Evolutionary conservation across 176 grass and related monocot species (phyloP), one percentile per base, ranked within the genome.

Genomic region (Alopecurus myosuroides): DNA sequence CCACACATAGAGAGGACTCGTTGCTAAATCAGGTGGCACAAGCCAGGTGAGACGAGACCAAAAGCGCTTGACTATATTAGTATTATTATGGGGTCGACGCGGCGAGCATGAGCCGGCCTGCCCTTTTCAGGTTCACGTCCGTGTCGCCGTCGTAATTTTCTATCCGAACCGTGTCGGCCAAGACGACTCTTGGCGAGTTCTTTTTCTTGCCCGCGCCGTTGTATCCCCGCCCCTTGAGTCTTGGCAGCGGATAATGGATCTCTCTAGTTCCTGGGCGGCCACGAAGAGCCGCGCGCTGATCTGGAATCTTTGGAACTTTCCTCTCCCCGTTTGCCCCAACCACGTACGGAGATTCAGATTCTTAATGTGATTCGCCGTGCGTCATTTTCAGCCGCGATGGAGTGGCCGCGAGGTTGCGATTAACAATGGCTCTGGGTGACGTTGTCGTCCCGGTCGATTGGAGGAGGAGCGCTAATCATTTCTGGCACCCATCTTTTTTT

Each of bases 241-340:
- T 11, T 7, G 45, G 63, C 46, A 2, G 2, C 1, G 7, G 77
- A 28, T 57, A 7, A 61, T 2, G 15, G 42, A 20, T 53, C 14
- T 29, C 70, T 3, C 41, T 55, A 2, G 28, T 17, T 78, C 22
- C 14, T 31, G 3, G 0, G 74, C 75, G 74, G 74, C 30, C 1
- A 19, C 74, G 30, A 75, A 84, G 85, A 87, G 80, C 89, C 75
- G 67, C 74, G 12, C 44, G 66, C 80, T 49, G 44, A 9, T 37
- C 62, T n/a, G 8, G 79, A 78, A 83, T 66, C 76, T 77, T 81
- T 22, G 22, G 20, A 64, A 11, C 1, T 35, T 37, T 36, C 19
- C 48, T 6, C 61, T 13, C 5, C 15, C 0, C 34, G 0, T 0
- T 31, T 23, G 36, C 65, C 65, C 10, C 3, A 14, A 2, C 57